phyloP scores from a whole-genome alignment of 1,284 basidiomycete species.

The Ceratobasidium papillatum region DNA sequence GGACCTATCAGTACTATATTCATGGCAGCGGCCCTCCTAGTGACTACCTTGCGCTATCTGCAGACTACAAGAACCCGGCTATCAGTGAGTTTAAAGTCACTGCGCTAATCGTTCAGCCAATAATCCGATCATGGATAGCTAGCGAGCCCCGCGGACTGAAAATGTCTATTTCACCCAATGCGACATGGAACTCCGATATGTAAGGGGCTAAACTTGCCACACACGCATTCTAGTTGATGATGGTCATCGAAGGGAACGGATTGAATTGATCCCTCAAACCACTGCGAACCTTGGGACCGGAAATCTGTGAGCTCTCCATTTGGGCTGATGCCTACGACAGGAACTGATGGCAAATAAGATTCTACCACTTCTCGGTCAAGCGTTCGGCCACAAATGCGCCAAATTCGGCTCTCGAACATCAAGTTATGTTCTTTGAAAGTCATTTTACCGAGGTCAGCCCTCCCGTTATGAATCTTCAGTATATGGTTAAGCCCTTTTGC shows the following conservation, averaged over 20 bases:
- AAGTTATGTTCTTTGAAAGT: slow-evolving; percentile 68
- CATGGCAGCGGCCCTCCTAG: slow-evolving; percentile 61
- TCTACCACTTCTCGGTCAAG: slow-evolving; percentile 70
- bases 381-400: slow-evolving; percentile 61
- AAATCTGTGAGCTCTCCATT: slow-evolving; percentile 53
- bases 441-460: slow-evolving; percentile 67
- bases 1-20: slow-evolving; percentile 58
- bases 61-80: slow-evolving; percentile 69
- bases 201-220: background rate
- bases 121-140: slow-evolving; percentile 41
- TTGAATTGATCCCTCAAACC: slow-evolving; percentile 68
- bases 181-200: slow-evolving; percentile 39
- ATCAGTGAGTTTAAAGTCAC: slow-evolving; percentile 48
- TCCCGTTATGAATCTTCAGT: background rate
- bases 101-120: background rate
- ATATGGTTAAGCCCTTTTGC: background rate
- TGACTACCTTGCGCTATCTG: slow-evolving; percentile 61
- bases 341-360: background rate
- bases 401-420: slow-evolving; percentile 64
- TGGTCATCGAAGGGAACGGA: background rate
- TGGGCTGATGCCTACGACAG: too few relatives aligned
- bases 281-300: slow-evolving; percentile 64
- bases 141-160: slow-evolving; percentile 63
- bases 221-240: background rate
- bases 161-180: slow-evolving; percentile 57